Conservation (phyloP, 1,284 basidiomycete genomes). For the Meira miltonrushii region DNA sequence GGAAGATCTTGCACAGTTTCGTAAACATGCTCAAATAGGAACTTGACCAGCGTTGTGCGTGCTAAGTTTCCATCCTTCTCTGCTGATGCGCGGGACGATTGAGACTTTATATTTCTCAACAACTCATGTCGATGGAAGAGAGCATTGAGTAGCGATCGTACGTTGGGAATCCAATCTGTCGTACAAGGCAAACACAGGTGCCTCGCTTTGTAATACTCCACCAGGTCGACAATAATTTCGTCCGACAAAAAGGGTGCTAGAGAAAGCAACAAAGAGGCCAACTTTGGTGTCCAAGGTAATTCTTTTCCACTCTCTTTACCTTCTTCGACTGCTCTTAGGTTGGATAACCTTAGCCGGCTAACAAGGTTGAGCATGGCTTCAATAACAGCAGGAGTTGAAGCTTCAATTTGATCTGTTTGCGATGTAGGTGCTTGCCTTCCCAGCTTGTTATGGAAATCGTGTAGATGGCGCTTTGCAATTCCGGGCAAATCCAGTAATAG, state of each 20-base stretch:
- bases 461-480: conserved; percentile 41
- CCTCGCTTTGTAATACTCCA: conserved; percentile 37
- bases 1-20: conserved; percentile 43
- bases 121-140: conserved; percentile 40
- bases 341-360: background rate
- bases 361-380: conserved; percentile 9
- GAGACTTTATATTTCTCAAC: background rate
- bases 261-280: conserved; percentile 36
- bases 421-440: background rate
- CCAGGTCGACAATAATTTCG: conserved; percentile 31
- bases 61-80: conserved; percentile 16
- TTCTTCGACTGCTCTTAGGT: background rate
- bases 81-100: no score
- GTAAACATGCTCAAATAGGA: conserved; percentile 47
- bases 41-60: conserved; percentile 30
- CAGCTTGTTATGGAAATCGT: conserved; percentile 11
- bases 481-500: conserved; percentile 37
- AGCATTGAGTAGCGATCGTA: conserved; percentile 37
- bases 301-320: background rate
- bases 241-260: conserved; percentile 46
- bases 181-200: conserved; percentile 46
- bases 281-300: conserved; percentile 38
- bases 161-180: conserved; percentile 43
- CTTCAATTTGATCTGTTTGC: background rate
- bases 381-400: background rate